Evolutionary conservation across 2,329 filamentous ascomycete genomes (phyloP).

Genomic region (Parastagonospora avenae): DNA sequence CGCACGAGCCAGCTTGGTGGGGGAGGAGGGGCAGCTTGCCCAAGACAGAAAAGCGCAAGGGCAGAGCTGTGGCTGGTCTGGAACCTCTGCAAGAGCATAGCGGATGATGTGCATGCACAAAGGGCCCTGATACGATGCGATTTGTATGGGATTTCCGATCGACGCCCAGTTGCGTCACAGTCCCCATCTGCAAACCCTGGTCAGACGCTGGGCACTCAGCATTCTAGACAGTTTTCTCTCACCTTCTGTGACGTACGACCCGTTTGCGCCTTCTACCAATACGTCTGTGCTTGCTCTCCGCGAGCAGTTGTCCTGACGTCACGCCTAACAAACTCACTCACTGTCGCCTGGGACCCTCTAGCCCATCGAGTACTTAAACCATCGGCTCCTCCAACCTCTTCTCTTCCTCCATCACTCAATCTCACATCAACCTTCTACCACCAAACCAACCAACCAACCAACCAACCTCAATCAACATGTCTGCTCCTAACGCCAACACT

Average conservation of each 20-base stretch:
- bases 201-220: background rate
- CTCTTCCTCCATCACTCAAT: conserved; percentile 17
- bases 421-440: conserved; percentile 4
- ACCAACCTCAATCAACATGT: too few species aligned
- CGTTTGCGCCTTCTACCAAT: background rate
- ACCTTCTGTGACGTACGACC: conserved; percentile 1
- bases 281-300: background rate
- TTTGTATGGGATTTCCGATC: too few species aligned
- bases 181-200: conserved; percentile 4
- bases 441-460: conserved; percentile 18
- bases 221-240: background rate
- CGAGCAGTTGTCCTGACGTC: conserved; percentile 1
- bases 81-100: background rate
- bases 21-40: background rate
- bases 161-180: background rate
- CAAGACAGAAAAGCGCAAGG: too few species aligned
- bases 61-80: background rate
- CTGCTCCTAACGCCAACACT: conserved; percentile 51
- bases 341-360: conserved; percentile 6
- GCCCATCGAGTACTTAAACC: conserved; percentile 19
- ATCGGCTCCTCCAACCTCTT: conserved; percentile 6
- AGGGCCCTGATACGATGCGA: background rate
- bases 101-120: background rate
- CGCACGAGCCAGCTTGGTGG: background rate
- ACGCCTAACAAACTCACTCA: background rate